Percentiles rank a stretch among this genome's conserved stretches.
phyloP scores from a whole-genome alignment of 163 green algal species.

The Chlorella variabilis region DNA sequence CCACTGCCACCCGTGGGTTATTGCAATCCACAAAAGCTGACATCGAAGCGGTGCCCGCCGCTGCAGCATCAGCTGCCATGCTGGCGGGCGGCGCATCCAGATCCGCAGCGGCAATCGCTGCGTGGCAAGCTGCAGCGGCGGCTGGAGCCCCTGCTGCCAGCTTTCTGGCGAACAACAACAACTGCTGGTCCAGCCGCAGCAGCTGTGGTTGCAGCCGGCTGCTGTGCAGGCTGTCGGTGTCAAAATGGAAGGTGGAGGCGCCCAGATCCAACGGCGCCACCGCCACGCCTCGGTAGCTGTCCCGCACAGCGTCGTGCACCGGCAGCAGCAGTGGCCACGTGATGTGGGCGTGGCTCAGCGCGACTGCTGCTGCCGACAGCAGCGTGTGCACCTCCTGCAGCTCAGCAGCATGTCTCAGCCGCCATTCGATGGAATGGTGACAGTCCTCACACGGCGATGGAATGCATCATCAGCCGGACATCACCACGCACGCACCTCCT shows the following conservation, averaged over 20 bases:
- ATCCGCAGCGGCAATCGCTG: background rate
- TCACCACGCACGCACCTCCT: conserved; percentile 27
- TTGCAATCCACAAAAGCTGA: background rate
- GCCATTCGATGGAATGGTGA: background rate
- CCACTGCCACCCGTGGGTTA: background rate
- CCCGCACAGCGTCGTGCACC: conserved; percentile 73
- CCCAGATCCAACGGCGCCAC: background rate
- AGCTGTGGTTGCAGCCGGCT: conserved; percentile 49
- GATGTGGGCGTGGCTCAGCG: conserved; percentile 48
- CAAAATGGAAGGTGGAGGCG: conserved; percentile 43
- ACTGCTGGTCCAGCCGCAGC: conserved; percentile 46
- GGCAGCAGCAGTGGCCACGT: conserved; percentile 76
- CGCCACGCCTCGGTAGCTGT: conserved; percentile 68
- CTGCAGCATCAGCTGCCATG: background rate
- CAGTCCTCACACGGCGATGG: too few relatives aligned
- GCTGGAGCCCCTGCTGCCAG: conserved; percentile 49
- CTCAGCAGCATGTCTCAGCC: too few relatives aligned
- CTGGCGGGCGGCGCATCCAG: background rate
- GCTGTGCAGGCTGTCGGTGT: conserved; percentile 67
- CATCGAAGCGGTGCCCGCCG: background rate
- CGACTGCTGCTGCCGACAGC: conserved; percentile 59
- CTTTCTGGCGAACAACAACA: conserved; percentile 59
- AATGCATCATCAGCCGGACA: too few relatives aligned
- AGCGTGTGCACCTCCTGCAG: conserved; percentile 69
- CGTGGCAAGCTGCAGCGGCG: conserved; percentile 40